Conservation (phyloP, 1,284 basidiomycete genomes). For the Austroboletus niveus region DNA sequence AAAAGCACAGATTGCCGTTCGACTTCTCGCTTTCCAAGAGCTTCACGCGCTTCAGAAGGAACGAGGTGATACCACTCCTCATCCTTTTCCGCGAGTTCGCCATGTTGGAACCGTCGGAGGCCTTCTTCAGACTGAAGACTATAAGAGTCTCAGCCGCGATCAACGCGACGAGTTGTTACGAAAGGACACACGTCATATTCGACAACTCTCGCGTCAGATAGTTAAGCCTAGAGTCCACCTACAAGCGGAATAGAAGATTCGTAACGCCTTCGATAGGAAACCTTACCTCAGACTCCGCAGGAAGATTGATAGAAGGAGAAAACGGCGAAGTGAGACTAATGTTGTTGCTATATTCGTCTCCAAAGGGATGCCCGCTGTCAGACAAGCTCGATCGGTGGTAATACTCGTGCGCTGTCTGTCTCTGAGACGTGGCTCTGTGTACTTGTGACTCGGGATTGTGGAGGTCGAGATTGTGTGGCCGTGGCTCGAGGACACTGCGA, state of each 20-base stretch:
- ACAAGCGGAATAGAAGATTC: slow-evolving; percentile 8
- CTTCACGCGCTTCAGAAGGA: slow-evolving; percentile 61
- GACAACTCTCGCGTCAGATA: slow-evolving; percentile 49
- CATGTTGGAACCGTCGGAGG: slow-evolving; percentile 60
- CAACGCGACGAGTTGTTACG: slow-evolving; percentile 13
- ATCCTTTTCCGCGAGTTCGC: slow-evolving; percentile 56
- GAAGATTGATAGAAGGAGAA: slow-evolving; percentile 22
- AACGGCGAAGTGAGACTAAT: slow-evolving; percentile 20
- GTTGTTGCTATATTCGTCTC: slow-evolving; percentile 10
- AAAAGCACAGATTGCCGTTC: slow-evolving; percentile 80
- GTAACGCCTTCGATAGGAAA: slow-evolving; percentile 1
- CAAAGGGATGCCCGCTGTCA: slow-evolving; percentile 23
- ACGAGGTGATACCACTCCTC: slow-evolving; percentile 80
- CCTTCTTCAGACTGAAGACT: slow-evolving; percentile 65
- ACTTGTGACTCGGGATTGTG: slow-evolving; percentile 48
- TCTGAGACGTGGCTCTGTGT: slow-evolving; percentile 48
- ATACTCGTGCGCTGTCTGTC: slow-evolving; percentile 37
- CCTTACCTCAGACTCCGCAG: slow-evolving; percentile 28
- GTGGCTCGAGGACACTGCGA: slow-evolving; percentile 38
- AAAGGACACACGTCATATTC: slow-evolving; percentile 49
- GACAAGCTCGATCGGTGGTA: slow-evolving; percentile 42
- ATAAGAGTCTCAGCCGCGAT: slow-evolving; percentile 9
- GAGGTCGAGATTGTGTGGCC: slow-evolving; percentile 37
- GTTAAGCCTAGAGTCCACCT: slow-evolving; percentile 33
- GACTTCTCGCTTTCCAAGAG: slow-evolving; percentile 68